phyloP scores from a whole-genome alignment of 2,329 filamentous ascomycete species.

The Neonectria punicea region DNA sequence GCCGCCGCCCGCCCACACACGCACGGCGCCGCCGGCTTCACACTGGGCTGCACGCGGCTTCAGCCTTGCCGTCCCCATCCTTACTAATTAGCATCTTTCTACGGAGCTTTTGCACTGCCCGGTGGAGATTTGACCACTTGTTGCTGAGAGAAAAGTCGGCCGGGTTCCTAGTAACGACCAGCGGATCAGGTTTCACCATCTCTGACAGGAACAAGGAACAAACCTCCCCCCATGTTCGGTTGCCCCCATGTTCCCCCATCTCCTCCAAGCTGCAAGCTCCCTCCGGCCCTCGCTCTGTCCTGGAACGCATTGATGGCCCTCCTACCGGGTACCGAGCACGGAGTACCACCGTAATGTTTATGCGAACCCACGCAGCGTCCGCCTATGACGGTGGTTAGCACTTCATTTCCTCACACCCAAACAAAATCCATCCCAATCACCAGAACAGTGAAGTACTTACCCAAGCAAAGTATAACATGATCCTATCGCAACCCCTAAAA shows the following conservation, averaged over 20 bases:
- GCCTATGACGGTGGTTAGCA: neutral
- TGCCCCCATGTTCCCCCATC: neutral
- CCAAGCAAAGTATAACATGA: neutral
- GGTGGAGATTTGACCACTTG: neutral
- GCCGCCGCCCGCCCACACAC: neutral
- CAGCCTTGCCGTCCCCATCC: no score
- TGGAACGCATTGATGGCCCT: slow-evolving; percentile 5
- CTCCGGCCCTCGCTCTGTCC: neutral
- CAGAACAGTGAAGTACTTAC: neutral
- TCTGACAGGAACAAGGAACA: slow-evolving; percentile 18
- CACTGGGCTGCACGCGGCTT: neutral
- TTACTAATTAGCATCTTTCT: neutral
- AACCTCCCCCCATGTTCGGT: neutral
- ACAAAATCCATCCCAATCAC: neutral
- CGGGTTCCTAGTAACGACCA: neutral
- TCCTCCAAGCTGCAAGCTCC: neutral
- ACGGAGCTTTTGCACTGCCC: neutral
- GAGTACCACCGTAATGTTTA: slow-evolving; percentile 13
- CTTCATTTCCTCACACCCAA: neutral
- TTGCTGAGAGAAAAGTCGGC: neutral
- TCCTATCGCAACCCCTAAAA: slow-evolving; percentile 11
- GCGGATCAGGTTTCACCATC: slow-evolving; percentile 18
- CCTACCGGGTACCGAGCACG: neutral
- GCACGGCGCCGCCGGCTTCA: neutral
- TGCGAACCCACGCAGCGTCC: neutral